These are phyloP conservation scores for Boeremia exigua DNA, from an alignment of 2,329 filamentous ascomycete species.

Conservation along the genomic window DNA sequence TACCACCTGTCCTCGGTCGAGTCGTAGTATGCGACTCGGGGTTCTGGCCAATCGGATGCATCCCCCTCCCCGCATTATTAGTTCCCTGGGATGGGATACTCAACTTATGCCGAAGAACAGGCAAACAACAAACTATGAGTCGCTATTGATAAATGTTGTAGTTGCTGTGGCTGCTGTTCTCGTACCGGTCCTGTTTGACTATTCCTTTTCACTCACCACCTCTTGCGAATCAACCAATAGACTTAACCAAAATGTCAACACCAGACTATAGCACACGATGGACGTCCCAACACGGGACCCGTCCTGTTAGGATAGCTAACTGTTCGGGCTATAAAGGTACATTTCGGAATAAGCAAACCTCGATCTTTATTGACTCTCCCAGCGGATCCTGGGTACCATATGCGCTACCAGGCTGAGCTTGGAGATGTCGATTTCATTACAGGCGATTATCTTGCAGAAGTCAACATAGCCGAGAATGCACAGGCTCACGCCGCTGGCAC, in stretches of 20 bases:
- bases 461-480: constrained; percentile 56
- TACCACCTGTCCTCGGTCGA: constrained; percentile 28
- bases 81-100: not conserved
- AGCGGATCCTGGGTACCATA: constrained; percentile 49
- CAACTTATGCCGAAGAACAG: not conserved
- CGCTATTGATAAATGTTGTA: not conserved
- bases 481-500: constrained; percentile 49
- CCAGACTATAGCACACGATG: constrained; percentile 31
- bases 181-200: not conserved
- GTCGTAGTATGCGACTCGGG: constrained; percentile 26
- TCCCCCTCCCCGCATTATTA: constrained; percentile 16
- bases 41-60: constrained; percentile 23
- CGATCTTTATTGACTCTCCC: constrained; percentile 5
- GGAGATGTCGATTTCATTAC: constrained; percentile 51
- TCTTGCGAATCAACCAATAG: not conserved
- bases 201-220: not conserved
- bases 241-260: constrained; percentile 17
- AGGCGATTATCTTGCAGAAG: constrained; percentile 52
- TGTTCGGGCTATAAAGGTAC: constrained; percentile 46
- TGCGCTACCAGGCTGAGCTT: constrained; percentile 43
- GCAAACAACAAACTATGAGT: not conserved
- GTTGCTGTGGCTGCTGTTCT: not conserved
- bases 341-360: not conserved
- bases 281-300: constrained; percentile 33
- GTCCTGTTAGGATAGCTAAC: constrained; percentile 49